A percentile compares a stretch with the other conserved stretches of the same genome.
phyloP scores from a whole-genome alignment of 1,284 basidiomycete genomes.

The Peniophora sp. region DNA sequence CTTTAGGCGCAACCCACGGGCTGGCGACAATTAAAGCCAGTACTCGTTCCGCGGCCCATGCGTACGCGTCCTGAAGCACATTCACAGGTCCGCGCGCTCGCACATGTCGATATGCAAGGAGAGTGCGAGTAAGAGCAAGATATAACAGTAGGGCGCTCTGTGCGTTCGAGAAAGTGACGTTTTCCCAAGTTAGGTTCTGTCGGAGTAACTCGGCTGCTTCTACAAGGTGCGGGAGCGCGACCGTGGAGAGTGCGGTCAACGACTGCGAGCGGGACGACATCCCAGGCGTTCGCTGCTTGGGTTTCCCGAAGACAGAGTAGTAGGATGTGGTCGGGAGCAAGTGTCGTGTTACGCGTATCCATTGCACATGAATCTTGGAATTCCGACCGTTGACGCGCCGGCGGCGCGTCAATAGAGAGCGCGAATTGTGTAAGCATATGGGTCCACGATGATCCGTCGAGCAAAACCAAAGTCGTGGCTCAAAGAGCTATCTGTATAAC shows the following conservation, averaged over 20 bases:
- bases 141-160: slow-evolving; percentile 63
- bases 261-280: too few species aligned
- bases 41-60: slow-evolving; percentile 50
- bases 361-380: too few species aligned
- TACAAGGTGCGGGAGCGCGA: slow-evolving; percentile 8
- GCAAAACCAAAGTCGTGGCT: too few species aligned
- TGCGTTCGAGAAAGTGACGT: slow-evolving; percentile 32
- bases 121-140: slow-evolving; percentile 40
- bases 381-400: too few species aligned
- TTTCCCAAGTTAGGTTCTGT: not conserved
- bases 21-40: slow-evolving; percentile 39
- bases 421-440: too few species aligned
- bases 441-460: too few species aligned
- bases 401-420: too few species aligned
- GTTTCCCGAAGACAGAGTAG: too few species aligned
- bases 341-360: too few species aligned
- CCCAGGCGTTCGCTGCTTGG: too few species aligned
- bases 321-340: too few species aligned
- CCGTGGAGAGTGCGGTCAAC: slow-evolving; percentile 2
- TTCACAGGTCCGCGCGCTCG: slow-evolving; percentile 59
- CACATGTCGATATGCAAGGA: slow-evolving; percentile 62
- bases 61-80: slow-evolving; percentile 47
- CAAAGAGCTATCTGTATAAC: too few species aligned
- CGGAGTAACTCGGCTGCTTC: slow-evolving; percentile 1
- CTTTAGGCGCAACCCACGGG: slow-evolving; percentile 60